Base-by-base conservation (phyloP, 495 filamentous ascomycete species). In the Talaromyces thailandensis region DNA sequence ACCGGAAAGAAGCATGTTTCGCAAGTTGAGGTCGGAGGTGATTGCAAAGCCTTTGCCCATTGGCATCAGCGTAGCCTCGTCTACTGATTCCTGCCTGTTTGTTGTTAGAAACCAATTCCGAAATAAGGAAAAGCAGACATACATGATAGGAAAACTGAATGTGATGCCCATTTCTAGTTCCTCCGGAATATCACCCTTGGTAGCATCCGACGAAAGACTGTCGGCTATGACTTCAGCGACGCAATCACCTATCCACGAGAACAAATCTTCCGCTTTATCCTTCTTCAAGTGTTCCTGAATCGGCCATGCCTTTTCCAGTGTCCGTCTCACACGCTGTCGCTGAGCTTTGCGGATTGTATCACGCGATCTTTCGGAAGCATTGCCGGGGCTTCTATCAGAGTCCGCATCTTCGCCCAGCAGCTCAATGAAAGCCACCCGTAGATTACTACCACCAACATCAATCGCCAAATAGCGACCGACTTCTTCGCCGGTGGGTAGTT, bases 31-130 rank as follows among this genome's bases (percentile, higher is more conserved):
- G 45, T 88, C 82, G 2, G 85, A 85, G 0, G 83, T 86, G 51
- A 93, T 88, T 29, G 88, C 85, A 65, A 93, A 95, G 24, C 91
- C 91, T 74, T 95, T 93, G 29, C 91, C 91, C 90, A 93, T 93
- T 6, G 87, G 82, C 87, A 92, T 91, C 43, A 95, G 73, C 5
- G 85, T 88, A 9, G 91, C 91, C 63, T 91, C 84, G 16, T 87
- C 79, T 55, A 93, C 77, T 24, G 87, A 86, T 61, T 82, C 81
- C 79, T 95, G 91, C 69, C 89, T 92, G 64, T 25, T 12, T 51
- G 62, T 64, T 25, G 37, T 64, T 56, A 24, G 25, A 4, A 56
- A 60, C 14, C 56, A 23, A 12, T 16, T 8, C 21, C 6, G 3
- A 24, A 12, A 58, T 26, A 26, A 29, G 14, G 2, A 24, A n/a